These are phyloP conservation scores for Rhizopus arrhizus DNA, from an alignment of 371 early-diverging fungal species.

Conservation along the genomic window DNA sequence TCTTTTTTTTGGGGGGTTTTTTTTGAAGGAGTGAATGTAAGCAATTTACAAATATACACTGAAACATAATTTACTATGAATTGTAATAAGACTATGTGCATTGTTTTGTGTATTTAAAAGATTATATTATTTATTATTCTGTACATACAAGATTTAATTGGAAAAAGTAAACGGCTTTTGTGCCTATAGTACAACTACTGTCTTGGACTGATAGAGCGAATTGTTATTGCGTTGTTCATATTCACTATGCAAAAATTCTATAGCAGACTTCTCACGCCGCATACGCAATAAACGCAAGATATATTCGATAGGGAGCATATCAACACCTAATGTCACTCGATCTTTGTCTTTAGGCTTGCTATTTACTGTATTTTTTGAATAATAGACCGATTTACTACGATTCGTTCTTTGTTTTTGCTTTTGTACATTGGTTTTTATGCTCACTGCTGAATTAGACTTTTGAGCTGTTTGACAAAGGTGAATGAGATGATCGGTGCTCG, in stretches of 20 bases:
- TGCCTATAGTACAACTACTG: neutral
- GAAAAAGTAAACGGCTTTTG: too few species aligned
- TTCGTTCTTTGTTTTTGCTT: constrained; percentile 12
- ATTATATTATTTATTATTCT: too few species aligned
- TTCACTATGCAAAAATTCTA: constrained; percentile 33
- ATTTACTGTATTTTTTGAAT: constrained; percentile 24
- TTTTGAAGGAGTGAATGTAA: too few species aligned
- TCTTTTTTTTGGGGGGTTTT: too few species aligned
- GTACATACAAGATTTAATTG: too few species aligned
- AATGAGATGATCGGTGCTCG: constrained; percentile 55
- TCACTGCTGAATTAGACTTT: constrained; percentile 5
- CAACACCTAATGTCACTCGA: neutral
- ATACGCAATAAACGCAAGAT: constrained; percentile 48
- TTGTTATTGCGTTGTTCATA: constrained; percentile 25
- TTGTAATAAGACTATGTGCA: too few species aligned
- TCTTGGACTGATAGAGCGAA: neutral
- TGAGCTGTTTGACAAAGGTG: constrained; percentile 45
- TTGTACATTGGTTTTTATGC: too few species aligned
- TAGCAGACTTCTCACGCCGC: constrained; percentile 36
- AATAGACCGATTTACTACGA: constrained; percentile 32
- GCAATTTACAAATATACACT: too few species aligned
- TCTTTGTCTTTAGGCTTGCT: constrained; percentile 17
- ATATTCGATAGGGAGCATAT: constrained; percentile 43
- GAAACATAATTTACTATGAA: too few species aligned
- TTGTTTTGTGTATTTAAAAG: too few species aligned